Base-by-base conservation (phyloP, 352 stramenopile species). In the Globisporangium mamillatum region DNA sequence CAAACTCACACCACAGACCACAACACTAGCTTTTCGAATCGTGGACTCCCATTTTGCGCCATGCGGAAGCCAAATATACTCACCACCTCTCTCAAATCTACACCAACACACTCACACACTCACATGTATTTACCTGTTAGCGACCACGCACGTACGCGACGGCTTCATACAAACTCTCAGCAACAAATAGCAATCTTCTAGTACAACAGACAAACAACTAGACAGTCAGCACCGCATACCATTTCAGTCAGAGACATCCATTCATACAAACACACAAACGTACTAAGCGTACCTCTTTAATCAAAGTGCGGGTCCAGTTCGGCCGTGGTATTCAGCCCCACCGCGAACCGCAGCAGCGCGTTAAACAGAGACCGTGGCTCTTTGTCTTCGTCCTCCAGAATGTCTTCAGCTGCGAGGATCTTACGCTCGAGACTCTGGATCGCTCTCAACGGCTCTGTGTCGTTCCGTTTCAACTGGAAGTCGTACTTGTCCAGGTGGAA, bases 401-500 rank as follows among this genome's bases (percentile, higher is more conserved):
- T 60, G 22, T 63, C 66, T 14, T 67, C 59, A 1, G 60, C 59
- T 6, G 59, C 53, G 9, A 67, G 9, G 1, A 57, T 27, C n/a
- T 27, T 36, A 9, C 22, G 25, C 25, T 63, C n/a, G 5, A 67
- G 52, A 61, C 1, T 32, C 27, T 64, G 29, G 25, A 65, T 24
- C 24, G 29, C 46, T 2, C 20, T 27, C 48, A 68, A 18, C 8
- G 57, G 22, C 18, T 57, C 60, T 5, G 36, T 62, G 32, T 60
- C 60, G 10, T 12, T 67, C 7, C 34, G 50, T 5, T 53, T 62
- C 32, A 18, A 1, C 24, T 22, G 14, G 29, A 63, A 64, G 29
- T 68, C 60, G 55, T 64, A 63, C 24, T 50, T 52, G 20, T 48
- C 60, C 9, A 72, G 6, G 48, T 72, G 66, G 25, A 72, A 68